Base-by-base conservation (phyloP, 805 yeast genomes). In the Saccharomyces kudriavzevii region DNA sequence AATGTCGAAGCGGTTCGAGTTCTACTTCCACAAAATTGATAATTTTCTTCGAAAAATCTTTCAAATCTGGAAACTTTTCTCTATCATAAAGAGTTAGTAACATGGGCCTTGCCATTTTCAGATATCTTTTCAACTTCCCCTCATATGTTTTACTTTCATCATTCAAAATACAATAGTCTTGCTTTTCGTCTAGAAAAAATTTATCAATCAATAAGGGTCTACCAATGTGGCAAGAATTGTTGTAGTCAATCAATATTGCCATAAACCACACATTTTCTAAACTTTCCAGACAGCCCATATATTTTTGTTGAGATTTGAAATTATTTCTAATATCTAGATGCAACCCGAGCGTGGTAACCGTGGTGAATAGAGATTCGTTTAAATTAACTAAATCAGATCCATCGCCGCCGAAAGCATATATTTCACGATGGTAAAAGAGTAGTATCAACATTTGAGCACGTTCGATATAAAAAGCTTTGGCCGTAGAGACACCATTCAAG, bases 401-500 rank as follows among this genome's bases (percentile, higher is more conserved):
- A 47, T 69, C 71, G 24, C 64, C 63, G 10, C 63, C 67, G n/a
- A 58, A 52, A 3, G 48, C 14, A 27, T 47, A 56, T 2, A 24
- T 27, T 1, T 35, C 24, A 1, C 26, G n/a, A 30, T 52, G 52
- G 20, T 52, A 52, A 47, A 54, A 54, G 26, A 62, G 49, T n/a
- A 68, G 50, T 20, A 68, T 40, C 8, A 67, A 49, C 45, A 60
- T 61, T 50, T 68, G 72, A 1, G 57, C 59, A 26, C 64, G 60
- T 49, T 70, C 72, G 5, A 67, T 29, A 45, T 55, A 69, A 52
- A 56, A 62, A 10, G 56, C 56, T 48, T 70, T 70, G 1, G 61
- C 60, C 5, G 67, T 58, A 5, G 60, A 43, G 22, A 62, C 58
- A 1, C 73, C 73, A n/a, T 57, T 53, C 31, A 70, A 45, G 48